A percentile compares a stretch with the other conserved stretches of the same genome.
phyloP scores from a whole-genome alignment of 2,329 filamentous ascomycete species.

The Aureobasidium pullulans region DNA sequence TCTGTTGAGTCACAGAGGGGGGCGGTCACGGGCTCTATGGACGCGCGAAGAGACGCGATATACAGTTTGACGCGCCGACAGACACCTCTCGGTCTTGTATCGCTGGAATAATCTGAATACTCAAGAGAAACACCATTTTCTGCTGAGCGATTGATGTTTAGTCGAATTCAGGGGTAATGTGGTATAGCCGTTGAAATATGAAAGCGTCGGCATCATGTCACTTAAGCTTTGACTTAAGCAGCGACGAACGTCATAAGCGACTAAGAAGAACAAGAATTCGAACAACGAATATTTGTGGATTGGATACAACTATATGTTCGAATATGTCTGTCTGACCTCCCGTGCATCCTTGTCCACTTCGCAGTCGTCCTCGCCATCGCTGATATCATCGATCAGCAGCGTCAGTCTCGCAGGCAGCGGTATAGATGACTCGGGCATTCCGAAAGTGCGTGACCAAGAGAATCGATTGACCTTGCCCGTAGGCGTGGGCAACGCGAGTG shows the following conservation, averaged over 20 bases:
- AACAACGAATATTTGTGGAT: neutral
- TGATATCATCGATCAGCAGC: conserved; percentile 6
- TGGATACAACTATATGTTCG: neutral
- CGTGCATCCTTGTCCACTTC: neutral
- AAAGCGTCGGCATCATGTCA: neutral
- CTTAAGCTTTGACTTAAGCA: neutral
- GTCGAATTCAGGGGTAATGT: neutral
- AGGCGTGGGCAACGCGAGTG: neutral
- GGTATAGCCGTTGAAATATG: neutral
- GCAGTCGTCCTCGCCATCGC: neutral
- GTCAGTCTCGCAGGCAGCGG: neutral
- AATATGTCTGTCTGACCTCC: neutral
- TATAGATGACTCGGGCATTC: neutral
- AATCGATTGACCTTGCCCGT: neutral
- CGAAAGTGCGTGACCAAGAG: conserved; percentile 1
- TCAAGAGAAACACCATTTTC: too few species aligned
- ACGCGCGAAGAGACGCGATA: too few species aligned
- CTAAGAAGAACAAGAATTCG: neutral
- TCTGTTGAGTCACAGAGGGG: too few species aligned
- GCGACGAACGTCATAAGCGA: neutral
- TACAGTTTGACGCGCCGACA: too few species aligned
- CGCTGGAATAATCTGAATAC: too few species aligned
- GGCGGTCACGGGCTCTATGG: too few species aligned
- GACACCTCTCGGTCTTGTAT: too few species aligned
- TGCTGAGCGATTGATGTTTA: neutral